Evolutionary conservation across 176 grass and related monocot species (phyloP).

Genomic region (Otatea glauca): DNA sequence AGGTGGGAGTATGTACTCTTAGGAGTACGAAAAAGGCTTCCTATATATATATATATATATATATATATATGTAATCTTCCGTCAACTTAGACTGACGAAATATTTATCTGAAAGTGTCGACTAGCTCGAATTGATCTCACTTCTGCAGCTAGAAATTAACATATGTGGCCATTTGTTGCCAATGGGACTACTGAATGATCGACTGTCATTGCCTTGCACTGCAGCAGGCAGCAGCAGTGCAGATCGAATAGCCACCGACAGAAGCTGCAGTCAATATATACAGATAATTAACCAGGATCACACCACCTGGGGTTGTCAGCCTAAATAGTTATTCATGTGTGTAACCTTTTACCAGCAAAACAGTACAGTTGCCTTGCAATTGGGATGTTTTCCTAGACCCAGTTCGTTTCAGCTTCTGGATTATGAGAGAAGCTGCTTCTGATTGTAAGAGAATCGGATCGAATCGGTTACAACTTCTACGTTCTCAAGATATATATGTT

Average conservation of each 20-base stretch:
- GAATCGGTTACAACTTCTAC: too few relatives aligned
- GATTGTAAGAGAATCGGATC: too few relatives aligned
- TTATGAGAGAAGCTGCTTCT: too few relatives aligned
- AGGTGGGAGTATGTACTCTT: too few relatives aligned
- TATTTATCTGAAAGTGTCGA: not conserved
- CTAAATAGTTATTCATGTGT: not conserved
- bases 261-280: conserved; percentile 38
- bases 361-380: conserved; percentile 32
- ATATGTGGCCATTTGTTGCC: not conserved
- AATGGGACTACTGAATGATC: not conserved
- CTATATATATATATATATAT: too few relatives aligned
- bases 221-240: not conserved
- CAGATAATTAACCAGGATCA: conserved; percentile 11
- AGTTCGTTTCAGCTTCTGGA: too few relatives aligned
- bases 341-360: not conserved
- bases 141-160: not conserved
- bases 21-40: too few relatives aligned
- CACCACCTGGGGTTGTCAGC: conserved; percentile 29
- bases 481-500: too few relatives aligned
- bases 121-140: not conserved
- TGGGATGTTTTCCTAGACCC: not conserved
- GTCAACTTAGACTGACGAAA: not conserved
- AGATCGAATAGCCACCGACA: conserved; percentile 30
- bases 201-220: not conserved
- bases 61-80: too few relatives aligned